Conservation (phyloP, 345 rosid genomes). For the Stellera chamaejasme region DNA sequence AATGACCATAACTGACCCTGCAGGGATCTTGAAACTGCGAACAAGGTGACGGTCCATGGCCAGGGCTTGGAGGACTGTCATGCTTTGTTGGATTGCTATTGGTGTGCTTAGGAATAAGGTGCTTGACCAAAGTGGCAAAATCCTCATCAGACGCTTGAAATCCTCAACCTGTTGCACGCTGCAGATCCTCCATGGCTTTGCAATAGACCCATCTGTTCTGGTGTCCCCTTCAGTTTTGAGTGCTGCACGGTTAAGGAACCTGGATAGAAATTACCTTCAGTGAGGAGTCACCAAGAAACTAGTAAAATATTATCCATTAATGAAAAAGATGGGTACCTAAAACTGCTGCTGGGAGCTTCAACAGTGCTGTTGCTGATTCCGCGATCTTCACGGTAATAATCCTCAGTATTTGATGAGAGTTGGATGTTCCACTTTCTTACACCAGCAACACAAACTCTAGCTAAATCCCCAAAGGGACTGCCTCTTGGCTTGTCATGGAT, state of each 20-base stretch:
- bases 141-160: slow-evolving; percentile 37
- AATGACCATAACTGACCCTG: slow-evolving; percentile 19
- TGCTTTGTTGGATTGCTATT: slow-evolving; percentile 20
- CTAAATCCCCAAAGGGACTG: too few species aligned
- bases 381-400: too few species aligned
- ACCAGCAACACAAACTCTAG: too few species aligned
- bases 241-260: slow-evolving; percentile 7
- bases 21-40: slow-evolving; percentile 35
- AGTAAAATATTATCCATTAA: too few species aligned
- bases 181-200: slow-evolving; percentile 42
- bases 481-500: too few species aligned
- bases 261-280: neutral
- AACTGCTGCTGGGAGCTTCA: neutral
- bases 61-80: neutral
- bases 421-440: too few species aligned
- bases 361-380: too few species aligned
- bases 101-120: slow-evolving; percentile 27
- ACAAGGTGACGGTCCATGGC: slow-evolving; percentile 32
- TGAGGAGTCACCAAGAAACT: too few species aligned
- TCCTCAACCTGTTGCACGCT: slow-evolving; percentile 57
- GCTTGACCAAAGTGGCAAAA: slow-evolving; percentile 33
- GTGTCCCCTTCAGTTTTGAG: slow-evolving; percentile 6
- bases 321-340: neutral
- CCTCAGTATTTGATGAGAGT: too few species aligned
- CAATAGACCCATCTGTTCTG: neutral